Evolutionary conservation across 169 alveolate species (phyloP).

Genomic region (Plasmodium vivax): DNA sequence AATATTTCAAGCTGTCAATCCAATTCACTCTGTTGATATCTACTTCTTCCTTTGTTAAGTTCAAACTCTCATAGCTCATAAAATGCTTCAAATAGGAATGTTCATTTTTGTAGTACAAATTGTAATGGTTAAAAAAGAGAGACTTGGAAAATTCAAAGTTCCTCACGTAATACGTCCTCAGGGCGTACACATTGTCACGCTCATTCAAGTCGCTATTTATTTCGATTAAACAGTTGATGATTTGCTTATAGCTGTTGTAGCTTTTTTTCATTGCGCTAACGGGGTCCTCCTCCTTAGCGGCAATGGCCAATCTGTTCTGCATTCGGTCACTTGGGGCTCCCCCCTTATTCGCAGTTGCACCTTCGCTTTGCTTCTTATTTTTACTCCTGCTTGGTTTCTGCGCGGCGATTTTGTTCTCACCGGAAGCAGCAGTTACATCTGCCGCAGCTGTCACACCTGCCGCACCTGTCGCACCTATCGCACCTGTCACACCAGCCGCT

Average conservation of each 20-base stretch:
- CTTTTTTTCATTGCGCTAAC: background rate
- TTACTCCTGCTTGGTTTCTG: background rate
- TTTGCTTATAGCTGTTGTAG: conserved; percentile 17
- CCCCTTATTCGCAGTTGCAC: background rate
- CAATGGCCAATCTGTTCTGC: background rate
- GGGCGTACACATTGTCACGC: conserved; percentile 53
- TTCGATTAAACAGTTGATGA: conserved; percentile 49
- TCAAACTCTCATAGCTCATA: conserved; percentile 12
- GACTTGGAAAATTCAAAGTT: conserved; percentile 27
- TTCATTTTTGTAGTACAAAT: conserved; percentile 29
- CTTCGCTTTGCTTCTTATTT: background rate
- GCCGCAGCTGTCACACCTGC: no score
- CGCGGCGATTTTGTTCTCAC: no score
- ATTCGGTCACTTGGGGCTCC: background rate
- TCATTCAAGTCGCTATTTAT: conserved; percentile 28
- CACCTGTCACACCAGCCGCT: no score
- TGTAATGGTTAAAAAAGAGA: conserved; percentile 40
- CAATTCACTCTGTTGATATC: conserved; percentile 31
- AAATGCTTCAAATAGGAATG: conserved; percentile 20
- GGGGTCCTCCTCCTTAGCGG: background rate
- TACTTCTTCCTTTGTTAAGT: conserved; percentile 57
- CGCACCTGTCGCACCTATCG: no score
- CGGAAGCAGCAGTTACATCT: no score
- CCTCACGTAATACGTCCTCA: conserved; percentile 3
- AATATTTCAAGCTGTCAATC: conserved; percentile 44